phyloP scores from a whole-genome alignment of 73 alveolate species.

The Uronychia binucleata region DNA sequence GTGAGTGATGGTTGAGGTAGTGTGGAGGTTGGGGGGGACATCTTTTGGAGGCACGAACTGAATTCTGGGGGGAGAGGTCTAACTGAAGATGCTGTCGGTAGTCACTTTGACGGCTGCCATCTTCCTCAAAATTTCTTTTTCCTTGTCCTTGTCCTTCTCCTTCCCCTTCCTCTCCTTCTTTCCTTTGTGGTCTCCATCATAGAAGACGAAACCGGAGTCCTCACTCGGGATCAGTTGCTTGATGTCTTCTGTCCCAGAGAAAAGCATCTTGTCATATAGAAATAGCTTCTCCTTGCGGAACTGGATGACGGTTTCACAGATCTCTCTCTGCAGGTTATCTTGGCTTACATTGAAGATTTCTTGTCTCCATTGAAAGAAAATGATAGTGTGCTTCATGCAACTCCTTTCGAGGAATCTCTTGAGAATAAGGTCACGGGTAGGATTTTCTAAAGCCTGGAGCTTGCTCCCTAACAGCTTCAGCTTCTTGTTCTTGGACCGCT shows the following conservation, averaged over 20 bases:
- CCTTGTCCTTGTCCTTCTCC: too few relatives aligned
- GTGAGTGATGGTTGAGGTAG: too few relatives aligned
- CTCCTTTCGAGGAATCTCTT: neutral
- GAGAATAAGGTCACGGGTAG: neutral
- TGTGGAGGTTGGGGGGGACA: too few relatives aligned
- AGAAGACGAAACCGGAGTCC: neutral
- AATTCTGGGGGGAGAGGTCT: too few relatives aligned
- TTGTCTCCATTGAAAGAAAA: neutral
- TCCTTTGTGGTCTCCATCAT: neutral
- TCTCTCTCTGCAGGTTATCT: neutral
- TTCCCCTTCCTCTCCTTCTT: neutral
- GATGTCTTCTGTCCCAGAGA: neutral
- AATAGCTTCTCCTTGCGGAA: neutral
- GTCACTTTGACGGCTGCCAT: too few relatives aligned
- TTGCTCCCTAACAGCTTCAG: neutral
- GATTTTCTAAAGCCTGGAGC: neutral
- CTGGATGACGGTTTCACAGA: neutral
- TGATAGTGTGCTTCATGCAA: neutral
- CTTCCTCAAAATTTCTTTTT: too few relatives aligned
- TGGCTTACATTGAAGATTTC: too few relatives aligned
- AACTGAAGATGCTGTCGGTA: too few relatives aligned
- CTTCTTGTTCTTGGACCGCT: conserved; percentile 6
- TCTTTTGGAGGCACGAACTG: too few relatives aligned
- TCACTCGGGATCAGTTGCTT: neutral
- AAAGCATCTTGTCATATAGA: neutral